Evolutionary conservation across 257 asterid species (phyloP).

Genomic region (Penstemon barbatus): DNA sequence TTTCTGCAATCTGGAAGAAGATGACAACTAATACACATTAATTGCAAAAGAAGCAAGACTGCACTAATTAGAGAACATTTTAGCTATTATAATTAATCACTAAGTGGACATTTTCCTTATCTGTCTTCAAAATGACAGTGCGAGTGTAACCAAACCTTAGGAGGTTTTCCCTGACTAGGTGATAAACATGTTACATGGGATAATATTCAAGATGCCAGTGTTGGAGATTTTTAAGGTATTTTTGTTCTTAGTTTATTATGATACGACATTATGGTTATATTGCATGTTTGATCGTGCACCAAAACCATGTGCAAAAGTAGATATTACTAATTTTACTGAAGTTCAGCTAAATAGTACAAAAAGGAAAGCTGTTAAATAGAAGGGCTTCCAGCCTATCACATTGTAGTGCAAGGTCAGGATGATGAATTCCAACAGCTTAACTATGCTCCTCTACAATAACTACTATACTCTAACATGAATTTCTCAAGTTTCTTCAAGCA

Average conservation of each 20-base stretch:
- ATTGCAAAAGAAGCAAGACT: not conserved
- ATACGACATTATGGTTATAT: too few relatives aligned
- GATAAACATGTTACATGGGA: not conserved
- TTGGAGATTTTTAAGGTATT: too few relatives aligned
- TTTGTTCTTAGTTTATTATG: too few relatives aligned
- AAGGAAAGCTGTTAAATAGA: too few relatives aligned
- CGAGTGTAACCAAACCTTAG: not conserved
- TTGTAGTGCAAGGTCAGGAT: too few relatives aligned
- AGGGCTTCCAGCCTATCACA: too few relatives aligned
- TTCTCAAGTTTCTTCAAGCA: too few relatives aligned
- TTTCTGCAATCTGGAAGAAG: constrained; percentile 50
- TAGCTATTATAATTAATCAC: not conserved
- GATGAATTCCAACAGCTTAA: too few relatives aligned
- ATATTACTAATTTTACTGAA: too few relatives aligned
- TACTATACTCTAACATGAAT: too few relatives aligned
- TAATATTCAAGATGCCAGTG: not conserved
- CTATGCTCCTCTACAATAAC: too few relatives aligned
- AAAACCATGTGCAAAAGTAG: not conserved
- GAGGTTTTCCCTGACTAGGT: not conserved
- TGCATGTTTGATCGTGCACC: not conserved
- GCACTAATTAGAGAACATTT: not conserved
- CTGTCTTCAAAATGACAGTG: not conserved
- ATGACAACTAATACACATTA: not conserved
- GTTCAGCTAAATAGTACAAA: too few relatives aligned
- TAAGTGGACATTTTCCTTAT: constrained; percentile 1